Evolutionary conservation across 306 rosid species (phyloP).

Genomic region (Quillaja saponaria): DNA sequence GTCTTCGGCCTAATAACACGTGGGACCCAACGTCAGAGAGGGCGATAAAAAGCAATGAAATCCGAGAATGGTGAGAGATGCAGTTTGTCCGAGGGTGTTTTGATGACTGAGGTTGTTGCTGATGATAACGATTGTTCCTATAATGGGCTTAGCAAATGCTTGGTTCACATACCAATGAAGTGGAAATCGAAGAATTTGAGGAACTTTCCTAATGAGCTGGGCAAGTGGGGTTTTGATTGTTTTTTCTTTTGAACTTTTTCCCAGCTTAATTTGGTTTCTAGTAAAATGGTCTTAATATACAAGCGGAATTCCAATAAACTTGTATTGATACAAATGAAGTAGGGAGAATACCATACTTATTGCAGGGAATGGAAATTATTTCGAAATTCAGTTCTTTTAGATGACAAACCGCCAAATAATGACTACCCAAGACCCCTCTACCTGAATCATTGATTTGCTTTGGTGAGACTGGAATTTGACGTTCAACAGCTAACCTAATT

Average conservation of each 20-base stretch:
- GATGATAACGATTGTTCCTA: conserved; percentile 16
- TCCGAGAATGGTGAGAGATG: conserved; percentile 31
- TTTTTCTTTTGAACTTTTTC: background rate
- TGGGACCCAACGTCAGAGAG: conserved; percentile 96
- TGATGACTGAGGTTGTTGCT: conserved; percentile 72
- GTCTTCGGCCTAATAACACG: conserved; percentile 76
- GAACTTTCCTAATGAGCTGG: conserved; percentile 55
- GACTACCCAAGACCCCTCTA: no score
- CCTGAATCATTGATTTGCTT: no score
- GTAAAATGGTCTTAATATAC: background rate
- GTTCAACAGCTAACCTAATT: no score
- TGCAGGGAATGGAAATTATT: no score
- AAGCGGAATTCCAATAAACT: background rate
- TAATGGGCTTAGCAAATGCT: conserved; percentile 61
- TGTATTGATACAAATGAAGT: background rate
- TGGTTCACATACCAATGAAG: conserved; percentile 76
- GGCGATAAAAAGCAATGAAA: conserved; percentile 65
- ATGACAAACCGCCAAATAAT: no score
- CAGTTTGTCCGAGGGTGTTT: conserved; percentile 37
- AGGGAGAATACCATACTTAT: no score
- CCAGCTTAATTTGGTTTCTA: background rate
- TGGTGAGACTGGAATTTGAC: no score
- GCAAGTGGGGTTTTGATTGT: conserved; percentile 33
- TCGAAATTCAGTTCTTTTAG: no score
- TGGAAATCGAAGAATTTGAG: conserved; percentile 71